phyloP scores from a whole-genome alignment of 805 yeast genomes.

The Debaryomyces prosopidis region DNA sequence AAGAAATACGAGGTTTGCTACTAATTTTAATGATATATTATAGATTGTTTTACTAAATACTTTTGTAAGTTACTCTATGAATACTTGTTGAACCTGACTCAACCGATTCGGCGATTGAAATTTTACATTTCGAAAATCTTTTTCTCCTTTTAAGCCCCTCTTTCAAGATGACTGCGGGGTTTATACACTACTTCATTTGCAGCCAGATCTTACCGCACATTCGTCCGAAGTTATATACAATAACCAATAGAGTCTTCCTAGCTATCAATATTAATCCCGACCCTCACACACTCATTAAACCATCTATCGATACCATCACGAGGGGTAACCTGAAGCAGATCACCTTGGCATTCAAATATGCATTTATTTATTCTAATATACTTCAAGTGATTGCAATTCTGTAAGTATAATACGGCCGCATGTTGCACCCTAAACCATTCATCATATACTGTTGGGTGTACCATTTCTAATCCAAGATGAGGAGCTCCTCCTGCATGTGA shows the following conservation, averaged over 20 bases:
- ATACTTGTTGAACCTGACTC: too few relatives aligned
- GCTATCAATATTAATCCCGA: slow-evolving; percentile 7
- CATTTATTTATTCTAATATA: slow-evolving; percentile 52
- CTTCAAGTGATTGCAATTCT: slow-evolving; percentile 24
- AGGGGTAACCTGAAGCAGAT: slow-evolving; percentile 30
- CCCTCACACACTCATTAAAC: slow-evolving; percentile 42
- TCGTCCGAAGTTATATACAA: not conserved
- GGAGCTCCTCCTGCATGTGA: slow-evolving; percentile 54
- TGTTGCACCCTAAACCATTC: slow-evolving; percentile 59
- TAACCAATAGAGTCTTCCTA: not conserved
- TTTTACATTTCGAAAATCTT: too few relatives aligned
- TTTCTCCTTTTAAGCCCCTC: too few relatives aligned
- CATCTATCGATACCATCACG: slow-evolving; percentile 48
- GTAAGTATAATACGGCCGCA: slow-evolving; percentile 44
- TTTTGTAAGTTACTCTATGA: too few relatives aligned
- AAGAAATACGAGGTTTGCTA: too few relatives aligned
- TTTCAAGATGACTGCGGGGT: not conserved
- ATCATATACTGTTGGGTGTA: slow-evolving; percentile 55
- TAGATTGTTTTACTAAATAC: too few relatives aligned
- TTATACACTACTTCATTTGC: not conserved
- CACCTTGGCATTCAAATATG: slow-evolving; percentile 41
- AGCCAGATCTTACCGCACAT: not conserved
- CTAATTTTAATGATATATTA: too few relatives aligned
- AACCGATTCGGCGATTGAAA: too few relatives aligned
- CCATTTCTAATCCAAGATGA: slow-evolving; percentile 53